Conservation (phyloP, 225 moss, liverwort and hornwort genomes). For the Pseudoscleropodium purum region DNA sequence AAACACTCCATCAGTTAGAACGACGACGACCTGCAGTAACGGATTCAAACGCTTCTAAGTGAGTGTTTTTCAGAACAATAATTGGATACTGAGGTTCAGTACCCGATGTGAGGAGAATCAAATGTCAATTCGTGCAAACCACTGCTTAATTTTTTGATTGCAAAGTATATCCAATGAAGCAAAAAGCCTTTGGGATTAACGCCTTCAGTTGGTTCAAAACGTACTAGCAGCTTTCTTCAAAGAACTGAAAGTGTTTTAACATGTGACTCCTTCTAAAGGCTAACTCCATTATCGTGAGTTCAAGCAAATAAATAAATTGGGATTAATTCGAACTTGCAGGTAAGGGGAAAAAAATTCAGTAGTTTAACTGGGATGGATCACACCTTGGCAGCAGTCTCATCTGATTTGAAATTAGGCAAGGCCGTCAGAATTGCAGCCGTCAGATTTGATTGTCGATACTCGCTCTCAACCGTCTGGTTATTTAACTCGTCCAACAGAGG, state of each 20-base stretch:
- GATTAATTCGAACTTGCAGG: background rate
- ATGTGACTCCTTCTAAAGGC: background rate
- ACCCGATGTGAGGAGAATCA: background rate
- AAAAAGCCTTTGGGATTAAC: background rate
- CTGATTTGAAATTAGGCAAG: background rate
- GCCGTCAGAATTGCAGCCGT: background rate
- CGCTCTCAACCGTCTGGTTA: background rate
- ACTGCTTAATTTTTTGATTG: background rate
- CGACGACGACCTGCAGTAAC: background rate
- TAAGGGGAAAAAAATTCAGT: background rate
- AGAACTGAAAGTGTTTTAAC: background rate
- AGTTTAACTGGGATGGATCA: background rate
- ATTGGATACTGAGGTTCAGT: background rate
- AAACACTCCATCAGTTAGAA: background rate
- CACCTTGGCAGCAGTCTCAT: background rate
- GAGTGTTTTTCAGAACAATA: background rate
- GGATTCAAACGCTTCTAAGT: background rate
- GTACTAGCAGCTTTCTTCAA: background rate
- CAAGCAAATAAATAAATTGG: background rate
- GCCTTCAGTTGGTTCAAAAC: background rate
- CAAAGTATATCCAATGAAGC: background rate
- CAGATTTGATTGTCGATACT: background rate
- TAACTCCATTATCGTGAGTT: background rate
- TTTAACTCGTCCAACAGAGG: background rate
- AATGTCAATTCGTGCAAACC: background rate